Evolutionary conservation across 176 grass and related monocot genomes (phyloP).

Genomic region (Tuctoria greenei): DNA sequence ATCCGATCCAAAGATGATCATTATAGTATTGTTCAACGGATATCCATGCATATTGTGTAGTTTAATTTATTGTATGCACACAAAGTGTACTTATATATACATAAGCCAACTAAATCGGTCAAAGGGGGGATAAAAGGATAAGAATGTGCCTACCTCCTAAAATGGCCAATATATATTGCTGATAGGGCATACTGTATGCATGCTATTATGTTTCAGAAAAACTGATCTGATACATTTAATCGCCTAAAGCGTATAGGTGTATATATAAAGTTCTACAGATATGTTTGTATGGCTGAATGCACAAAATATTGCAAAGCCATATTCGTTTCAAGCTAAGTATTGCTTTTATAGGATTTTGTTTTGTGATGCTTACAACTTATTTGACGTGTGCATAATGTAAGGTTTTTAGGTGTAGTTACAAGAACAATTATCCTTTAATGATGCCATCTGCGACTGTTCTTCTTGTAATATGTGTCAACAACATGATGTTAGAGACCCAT

Average conservation of each 20-base stretch:
- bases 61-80: no score
- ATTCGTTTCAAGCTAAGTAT: neutral
- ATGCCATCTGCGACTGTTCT: no score
- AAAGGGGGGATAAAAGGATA: conserved; percentile 34
- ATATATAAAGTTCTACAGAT: neutral
- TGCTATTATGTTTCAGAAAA: neutral
- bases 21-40: no score
- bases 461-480: no score
- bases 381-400: no score
- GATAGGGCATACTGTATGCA: neutral
- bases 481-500: no score
- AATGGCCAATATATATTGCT: neutral
- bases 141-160: conserved; percentile 32
- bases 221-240: neutral
- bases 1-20: neutral
- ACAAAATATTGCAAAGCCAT: neutral
- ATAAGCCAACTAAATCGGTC: neutral
- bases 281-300: neutral
- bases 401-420: no score
- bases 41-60: conserved; percentile 24
- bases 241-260: neutral
- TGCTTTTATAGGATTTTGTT: no score
- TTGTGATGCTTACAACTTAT: no score
- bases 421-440: no score
- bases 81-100: neutral